phyloP scores from a whole-genome alignment of 352 stramenopile genomes.

The Pilasporangium apinafurcum region DNA sequence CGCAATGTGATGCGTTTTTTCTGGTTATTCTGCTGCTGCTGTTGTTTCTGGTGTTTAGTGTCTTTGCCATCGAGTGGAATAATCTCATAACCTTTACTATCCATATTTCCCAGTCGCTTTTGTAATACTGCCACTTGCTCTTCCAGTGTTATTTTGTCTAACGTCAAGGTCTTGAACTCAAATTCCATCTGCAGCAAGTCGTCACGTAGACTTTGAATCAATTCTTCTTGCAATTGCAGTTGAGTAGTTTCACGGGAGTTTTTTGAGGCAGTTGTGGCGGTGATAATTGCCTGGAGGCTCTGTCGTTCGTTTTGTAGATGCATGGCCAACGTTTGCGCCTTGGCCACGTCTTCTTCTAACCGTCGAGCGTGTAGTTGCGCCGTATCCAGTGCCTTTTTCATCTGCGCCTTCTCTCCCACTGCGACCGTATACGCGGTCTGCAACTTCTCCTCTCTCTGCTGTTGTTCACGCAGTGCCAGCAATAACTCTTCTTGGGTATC shows the following conservation, averaged over 20 bases:
- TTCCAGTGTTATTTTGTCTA: conserved; percentile 30
- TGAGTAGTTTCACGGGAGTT: conserved; percentile 21
- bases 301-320: conserved; percentile 34
- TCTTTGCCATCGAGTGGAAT: conserved; percentile 25
- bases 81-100: conserved; percentile 28
- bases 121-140: conserved; percentile 28
- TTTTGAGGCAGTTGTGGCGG: conserved; percentile 10
- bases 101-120: conserved; percentile 5
- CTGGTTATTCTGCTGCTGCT: conserved; percentile 2
- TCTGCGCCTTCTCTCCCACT: conserved; percentile 18
- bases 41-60: conserved; percentile 14
- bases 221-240: conserved; percentile 33
- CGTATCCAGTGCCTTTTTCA: conserved; percentile 32
- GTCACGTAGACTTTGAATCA: conserved; percentile 44
- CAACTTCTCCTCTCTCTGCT: conserved; percentile 27
- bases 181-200: conserved; percentile 67
- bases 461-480: conserved; percentile 27
- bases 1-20: conserved; percentile 20
- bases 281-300: conserved; percentile 24
- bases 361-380: conserved; percentile 39
- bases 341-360: conserved; percentile 42
- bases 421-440: conserved; percentile 12
- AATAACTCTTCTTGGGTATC: conserved; percentile 54
- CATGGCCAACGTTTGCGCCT: conserved; percentile 29
- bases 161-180: conserved; percentile 42